phyloP scores from a whole-genome alignment of 306 rosid genomes.

The Pyrus pyrifolia region DNA sequence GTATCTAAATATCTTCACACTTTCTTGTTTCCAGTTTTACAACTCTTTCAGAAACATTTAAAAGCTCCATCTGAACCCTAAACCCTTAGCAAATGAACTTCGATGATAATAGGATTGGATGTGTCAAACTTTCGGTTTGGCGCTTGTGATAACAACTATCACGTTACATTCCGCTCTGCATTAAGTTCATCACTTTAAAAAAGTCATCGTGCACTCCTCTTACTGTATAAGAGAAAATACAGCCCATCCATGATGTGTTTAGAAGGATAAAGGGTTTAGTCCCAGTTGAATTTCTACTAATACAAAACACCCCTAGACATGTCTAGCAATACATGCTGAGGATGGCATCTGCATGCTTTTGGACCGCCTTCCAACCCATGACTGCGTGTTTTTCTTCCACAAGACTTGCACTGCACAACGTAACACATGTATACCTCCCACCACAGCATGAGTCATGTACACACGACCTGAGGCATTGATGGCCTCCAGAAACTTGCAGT shows the following conservation, averaged over 20 bases:
- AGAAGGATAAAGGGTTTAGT: neutral
- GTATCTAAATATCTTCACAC: neutral
- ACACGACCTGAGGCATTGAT: constrained; percentile 33
- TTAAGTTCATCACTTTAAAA: neutral
- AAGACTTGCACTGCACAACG: constrained; percentile 35
- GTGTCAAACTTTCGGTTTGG: no score
- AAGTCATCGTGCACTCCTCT: neutral
- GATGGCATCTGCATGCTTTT: constrained; percentile 20
- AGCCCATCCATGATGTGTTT: neutral
- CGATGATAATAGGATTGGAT: neutral
- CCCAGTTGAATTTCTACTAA: neutral
- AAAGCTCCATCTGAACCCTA: neutral
- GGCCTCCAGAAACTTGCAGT: constrained; percentile 28
- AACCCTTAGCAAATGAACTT: neutral
- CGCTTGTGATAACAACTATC: neutral
- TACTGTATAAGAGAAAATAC: neutral
- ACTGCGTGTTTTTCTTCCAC: constrained; percentile 36
- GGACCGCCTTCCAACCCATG: constrained; percentile 38
- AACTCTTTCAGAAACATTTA: neutral
- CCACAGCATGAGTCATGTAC: constrained; percentile 41
- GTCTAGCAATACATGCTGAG: neutral
- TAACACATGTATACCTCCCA: constrained; percentile 25
- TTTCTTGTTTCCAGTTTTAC: neutral
- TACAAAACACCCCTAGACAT: neutral
- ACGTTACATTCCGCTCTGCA: neutral